Conservation (phyloP, 768 basidiomycete species). For the Cystobasidium onofrii region DNA sequence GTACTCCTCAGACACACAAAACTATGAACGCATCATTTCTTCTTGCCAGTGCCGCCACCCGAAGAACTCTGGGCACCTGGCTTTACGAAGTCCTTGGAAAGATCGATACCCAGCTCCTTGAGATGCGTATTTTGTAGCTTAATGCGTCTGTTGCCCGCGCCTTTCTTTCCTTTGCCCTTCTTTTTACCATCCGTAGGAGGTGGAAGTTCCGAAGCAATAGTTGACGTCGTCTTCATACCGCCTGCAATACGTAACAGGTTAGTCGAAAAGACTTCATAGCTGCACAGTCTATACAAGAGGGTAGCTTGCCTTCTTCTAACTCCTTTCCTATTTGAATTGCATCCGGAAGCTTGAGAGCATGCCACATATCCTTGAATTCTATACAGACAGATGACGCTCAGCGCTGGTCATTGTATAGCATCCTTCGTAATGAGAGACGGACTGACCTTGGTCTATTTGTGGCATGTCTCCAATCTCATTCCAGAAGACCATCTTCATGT, state of each 20-base stretch:
- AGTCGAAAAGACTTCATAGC: no score
- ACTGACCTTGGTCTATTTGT: slow-evolving; percentile 68
- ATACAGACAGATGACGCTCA: slow-evolving; percentile 6
- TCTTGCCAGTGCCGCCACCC: neutral
- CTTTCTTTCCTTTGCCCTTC: slow-evolving; percentile 70
- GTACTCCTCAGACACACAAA: neutral
- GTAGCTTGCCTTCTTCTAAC: slow-evolving; percentile 58
- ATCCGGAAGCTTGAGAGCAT: slow-evolving; percentile 70
- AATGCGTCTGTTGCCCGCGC: slow-evolving; percentile 62
- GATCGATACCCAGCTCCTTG: slow-evolving; percentile 68
- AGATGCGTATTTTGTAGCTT: slow-evolving; percentile 84
- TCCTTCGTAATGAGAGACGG: neutral
- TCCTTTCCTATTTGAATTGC: slow-evolving; percentile 73
- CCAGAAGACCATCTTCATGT: slow-evolving; percentile 41
- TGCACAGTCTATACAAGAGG: slow-evolving; percentile 32
- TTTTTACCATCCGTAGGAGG: slow-evolving; percentile 53
- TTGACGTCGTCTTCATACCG: slow-evolving; percentile 1
- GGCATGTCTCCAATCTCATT: slow-evolving; percentile 36
- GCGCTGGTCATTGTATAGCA: neutral
- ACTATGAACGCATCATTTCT: neutral
- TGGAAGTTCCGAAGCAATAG: slow-evolving; percentile 60
- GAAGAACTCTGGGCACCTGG: neutral
- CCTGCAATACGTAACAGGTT: neutral
- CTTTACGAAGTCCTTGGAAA: slow-evolving; percentile 53
- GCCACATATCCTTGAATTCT: slow-evolving; percentile 88